Conservation (phyloP, 1,284 basidiomycete species). For the Cutaneotrichosporon sp. region DNA sequence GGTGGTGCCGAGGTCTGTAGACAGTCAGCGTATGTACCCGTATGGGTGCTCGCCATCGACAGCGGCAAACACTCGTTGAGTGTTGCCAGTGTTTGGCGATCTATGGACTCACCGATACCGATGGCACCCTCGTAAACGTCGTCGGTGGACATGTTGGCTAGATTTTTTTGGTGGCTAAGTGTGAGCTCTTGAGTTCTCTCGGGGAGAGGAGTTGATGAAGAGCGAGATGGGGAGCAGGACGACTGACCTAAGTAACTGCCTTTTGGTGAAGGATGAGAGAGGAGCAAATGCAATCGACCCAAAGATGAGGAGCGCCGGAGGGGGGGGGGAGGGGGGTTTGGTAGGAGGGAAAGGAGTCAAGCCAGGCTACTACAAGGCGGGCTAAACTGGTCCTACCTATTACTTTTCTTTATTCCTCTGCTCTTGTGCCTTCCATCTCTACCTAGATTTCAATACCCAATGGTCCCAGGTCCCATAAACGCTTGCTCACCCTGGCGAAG, state of each 20-base stretch:
- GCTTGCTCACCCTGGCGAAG: neutral
- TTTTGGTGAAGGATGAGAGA: constrained; percentile 27
- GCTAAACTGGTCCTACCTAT: neutral
- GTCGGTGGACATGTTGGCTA: constrained; percentile 72
- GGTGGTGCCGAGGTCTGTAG: constrained; percentile 54
- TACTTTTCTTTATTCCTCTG: neutral
- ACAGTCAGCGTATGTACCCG: constrained; percentile 23
- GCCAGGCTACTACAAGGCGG: too few relatives aligned
- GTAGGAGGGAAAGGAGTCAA: too few relatives aligned
- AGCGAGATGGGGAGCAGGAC: neutral
- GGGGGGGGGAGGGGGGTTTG: neutral
- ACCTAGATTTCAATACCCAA: neutral
- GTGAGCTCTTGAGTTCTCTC: neutral
- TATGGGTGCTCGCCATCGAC: neutral
- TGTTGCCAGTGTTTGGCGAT: neutral
- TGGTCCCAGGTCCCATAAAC: neutral
- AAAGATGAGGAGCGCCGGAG: neutral
- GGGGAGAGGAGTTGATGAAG: neutral
- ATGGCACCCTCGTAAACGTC: constrained; percentile 94
- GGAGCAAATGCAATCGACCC: constrained; percentile 9
- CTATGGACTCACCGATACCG: constrained; percentile 67
- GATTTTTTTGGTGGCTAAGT: constrained; percentile 27
- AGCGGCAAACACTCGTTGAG: neutral
- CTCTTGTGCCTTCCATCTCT: neutral
- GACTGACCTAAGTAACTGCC: constrained; percentile 27